Base-by-base conservation (phyloP, 1,284 basidiomycete species). In the Entoloma clypeatum region DNA sequence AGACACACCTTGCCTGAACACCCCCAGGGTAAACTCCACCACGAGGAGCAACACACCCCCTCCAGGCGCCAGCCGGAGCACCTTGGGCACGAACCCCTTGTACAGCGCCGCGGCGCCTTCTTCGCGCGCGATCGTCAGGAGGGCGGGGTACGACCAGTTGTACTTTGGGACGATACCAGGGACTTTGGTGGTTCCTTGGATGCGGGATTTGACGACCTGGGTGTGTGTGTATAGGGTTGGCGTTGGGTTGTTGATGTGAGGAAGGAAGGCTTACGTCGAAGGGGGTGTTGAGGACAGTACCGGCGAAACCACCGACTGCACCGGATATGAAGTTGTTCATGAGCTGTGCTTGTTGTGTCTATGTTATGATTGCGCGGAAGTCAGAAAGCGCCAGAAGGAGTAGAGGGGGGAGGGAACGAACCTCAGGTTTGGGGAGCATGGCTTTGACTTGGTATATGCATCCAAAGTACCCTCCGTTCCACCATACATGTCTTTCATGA, bases 401-500 rank as follows among this genome's bases (percentile, higher is more conserved):
- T 11, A 24, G 24, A 18, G 10, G 13, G 7, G 26, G 28, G 14
- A 34, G 5, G 8, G 7, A 39, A 6, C 69, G 40, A 51, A 89
- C 90, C 65, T 88, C 75, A 9, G 94, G 77, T 61, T 91, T 92
- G 36, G 94, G 92, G 34, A 99, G 68, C 47, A 92, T 48, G 0
- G 72, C 58, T 47, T 83, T 79, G 43, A 96, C 82, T 64, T 87
- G 85, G 72, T 83, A 86, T 59, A 98, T 98, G 50, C 82, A 84
- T 22, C 86, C 93, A 55, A 95, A 96, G 72, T 92, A 96, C 16
- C 92, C 93, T 34, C 92, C 94, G 59, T 98, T 91, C 86, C 87
- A 90, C 76, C 81, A 88, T 29, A 89, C 55, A 60, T 93, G 86
- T 62, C 90, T 85, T 44, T 39, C 44, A 26, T 30, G 31, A 19